Base-by-base conservation (phyloP, 2,329 filamentous ascomycete genomes). In the Aspergillus fischeri region DNA sequence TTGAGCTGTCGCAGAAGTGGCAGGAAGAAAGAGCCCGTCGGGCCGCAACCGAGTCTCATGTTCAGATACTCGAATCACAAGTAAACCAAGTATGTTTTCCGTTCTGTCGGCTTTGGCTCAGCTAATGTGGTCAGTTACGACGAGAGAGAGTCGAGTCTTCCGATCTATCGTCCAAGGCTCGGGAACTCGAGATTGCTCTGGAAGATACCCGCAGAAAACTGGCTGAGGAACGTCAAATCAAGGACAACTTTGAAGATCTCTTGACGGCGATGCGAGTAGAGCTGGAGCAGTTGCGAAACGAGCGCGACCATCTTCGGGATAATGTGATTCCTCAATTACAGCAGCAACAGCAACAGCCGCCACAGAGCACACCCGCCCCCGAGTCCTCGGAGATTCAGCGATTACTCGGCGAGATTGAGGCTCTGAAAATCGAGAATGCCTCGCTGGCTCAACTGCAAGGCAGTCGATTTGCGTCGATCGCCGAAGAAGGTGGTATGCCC, bases 181-280 rank as follows among this genome's bases (percentile, higher is more conserved):
- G 84, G 69, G 90, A 96, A 64, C 81, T 97, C 27, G 92, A 97
- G 73, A 80, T 77, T 53, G 86, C 86, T 0, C 86, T 96, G 62
- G 92, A 96, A 64, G 91, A 95, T 68, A 83, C 93, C 50, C 86
- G 89, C 61, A 86, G 92, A 65, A 88, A 90, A 64, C 80, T 99
- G 48, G 81, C 84, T 0, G 92, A 97, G 69, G 94, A 99, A 76
- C 85, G 90, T 55, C 85, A 90, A 71, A 86, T 90, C 65, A 97
- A 96, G 73, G 87, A 91, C 69, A 97, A 95, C 72, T 95, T 97
- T 66, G 92, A 97, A 75, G 92, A 97, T 71, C 82, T 99, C 47
- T 81, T 97, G 48, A 86, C 87, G 6, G 93, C 90, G 4, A 86
- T 97, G 65, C 89, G 89, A 65, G 84, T 86, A 25, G 92, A 99